These are phyloP conservation scores for Colletotrichum tropicale DNA, from an alignment of 2,329 filamentous ascomycete genomes.

Conservation along the genomic window DNA sequence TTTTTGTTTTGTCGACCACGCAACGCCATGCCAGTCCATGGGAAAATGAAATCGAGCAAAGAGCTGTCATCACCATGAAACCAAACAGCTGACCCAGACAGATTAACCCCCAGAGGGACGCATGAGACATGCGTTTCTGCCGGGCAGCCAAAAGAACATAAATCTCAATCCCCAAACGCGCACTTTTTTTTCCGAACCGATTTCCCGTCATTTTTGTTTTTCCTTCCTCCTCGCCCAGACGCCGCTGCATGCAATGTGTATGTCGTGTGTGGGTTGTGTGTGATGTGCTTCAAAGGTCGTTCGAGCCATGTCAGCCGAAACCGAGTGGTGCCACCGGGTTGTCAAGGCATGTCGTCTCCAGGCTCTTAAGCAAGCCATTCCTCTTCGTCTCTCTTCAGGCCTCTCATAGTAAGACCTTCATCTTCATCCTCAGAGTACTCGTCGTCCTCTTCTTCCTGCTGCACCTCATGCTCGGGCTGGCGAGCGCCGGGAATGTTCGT, in stretches of 20 bases:
- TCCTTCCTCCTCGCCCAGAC: background rate
- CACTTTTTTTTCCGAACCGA: background rate
- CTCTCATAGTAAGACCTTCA: slow-evolving; percentile 63
- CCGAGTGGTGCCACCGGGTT: background rate
- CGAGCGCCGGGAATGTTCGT: slow-evolving; percentile 25
- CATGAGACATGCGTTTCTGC: background rate
- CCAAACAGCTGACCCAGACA: background rate
- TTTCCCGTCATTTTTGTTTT: background rate
- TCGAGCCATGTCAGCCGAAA: background rate
- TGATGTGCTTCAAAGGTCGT: background rate
- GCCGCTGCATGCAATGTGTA: slow-evolving; percentile 16
- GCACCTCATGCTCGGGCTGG: slow-evolving; percentile 26
- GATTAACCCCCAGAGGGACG: background rate
- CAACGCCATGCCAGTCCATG: slow-evolving; percentile 20
- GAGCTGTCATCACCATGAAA: slow-evolving; percentile 4
- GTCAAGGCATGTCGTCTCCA: background rate
- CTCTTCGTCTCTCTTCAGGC: slow-evolving; percentile 61
- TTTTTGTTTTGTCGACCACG: slow-evolving; percentile 8
- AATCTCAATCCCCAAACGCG: background rate
- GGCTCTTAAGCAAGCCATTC: slow-evolving; percentile 58
- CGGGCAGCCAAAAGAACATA: background rate
- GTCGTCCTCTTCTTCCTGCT: slow-evolving; percentile 43
- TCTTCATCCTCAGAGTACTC: slow-evolving; percentile 59
- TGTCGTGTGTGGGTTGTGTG: background rate
- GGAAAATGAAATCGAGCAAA: background rate